Conservation (phyloP, 2,329 filamentous ascomycete genomes). For the Claviceps cyperi region DNA sequence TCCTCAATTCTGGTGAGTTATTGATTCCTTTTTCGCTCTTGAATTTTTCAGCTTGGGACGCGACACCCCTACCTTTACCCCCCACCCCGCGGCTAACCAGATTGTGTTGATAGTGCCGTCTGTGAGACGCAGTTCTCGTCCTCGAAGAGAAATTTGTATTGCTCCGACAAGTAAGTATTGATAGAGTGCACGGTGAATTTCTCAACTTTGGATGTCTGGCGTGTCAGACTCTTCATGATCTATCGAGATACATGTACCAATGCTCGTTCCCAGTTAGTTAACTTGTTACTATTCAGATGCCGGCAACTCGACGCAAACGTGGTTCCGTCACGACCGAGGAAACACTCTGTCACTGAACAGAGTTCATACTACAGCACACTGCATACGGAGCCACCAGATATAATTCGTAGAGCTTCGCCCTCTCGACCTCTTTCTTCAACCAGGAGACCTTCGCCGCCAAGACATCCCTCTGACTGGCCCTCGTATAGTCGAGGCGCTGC, state of each 20-base stretch:
- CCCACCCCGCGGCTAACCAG: not conserved
- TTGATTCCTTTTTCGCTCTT: too few relatives aligned
- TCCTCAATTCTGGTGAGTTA: constrained; percentile 47
- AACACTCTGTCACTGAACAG: constrained; percentile 12
- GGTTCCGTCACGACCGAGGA: constrained; percentile 9
- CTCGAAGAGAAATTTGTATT: constrained; percentile 43
- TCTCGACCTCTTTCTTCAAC: constrained; percentile 37
- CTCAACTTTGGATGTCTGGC: too few relatives aligned
- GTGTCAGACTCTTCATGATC: too few relatives aligned
- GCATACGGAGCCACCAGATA: constrained; percentile 42
- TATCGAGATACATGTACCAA: too few relatives aligned
- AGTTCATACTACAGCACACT: constrained; percentile 31
- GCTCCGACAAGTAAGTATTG: constrained; percentile 43
- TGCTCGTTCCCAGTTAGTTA: not conserved
- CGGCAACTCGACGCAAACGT: constrained; percentile 36
- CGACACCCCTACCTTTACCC: not conserved
- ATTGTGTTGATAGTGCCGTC: constrained; percentile 35
- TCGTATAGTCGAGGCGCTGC: constrained; percentile 33
- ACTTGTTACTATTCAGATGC: constrained; percentile 25
- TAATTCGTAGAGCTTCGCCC: constrained; percentile 48
- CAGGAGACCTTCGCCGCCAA: constrained; percentile 25
- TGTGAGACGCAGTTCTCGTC: constrained; percentile 53
- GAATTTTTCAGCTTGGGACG: not conserved
- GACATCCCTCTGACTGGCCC: constrained; percentile 44
- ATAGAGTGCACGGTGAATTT: not conserved